Conservation (phyloP, 2,329 filamentous ascomycete genomes). For the Curvularia eragrostidis region DNA sequence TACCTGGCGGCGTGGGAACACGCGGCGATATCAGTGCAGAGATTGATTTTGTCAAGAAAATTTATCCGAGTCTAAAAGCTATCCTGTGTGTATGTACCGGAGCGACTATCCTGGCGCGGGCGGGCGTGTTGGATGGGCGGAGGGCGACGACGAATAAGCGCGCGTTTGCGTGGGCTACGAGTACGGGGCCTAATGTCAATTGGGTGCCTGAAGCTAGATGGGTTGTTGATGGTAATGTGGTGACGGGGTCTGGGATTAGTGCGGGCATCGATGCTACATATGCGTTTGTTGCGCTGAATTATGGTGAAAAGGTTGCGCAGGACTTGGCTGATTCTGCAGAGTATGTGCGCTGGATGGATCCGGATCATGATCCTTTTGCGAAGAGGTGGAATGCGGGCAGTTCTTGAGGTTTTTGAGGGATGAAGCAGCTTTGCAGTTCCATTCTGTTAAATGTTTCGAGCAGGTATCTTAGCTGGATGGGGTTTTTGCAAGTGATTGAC, state of each 20-base stretch:
- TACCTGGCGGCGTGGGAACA: constrained; percentile 68
- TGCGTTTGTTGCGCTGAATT: constrained; percentile 61
- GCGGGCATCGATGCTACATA: constrained; percentile 67
- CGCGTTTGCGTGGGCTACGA: constrained; percentile 53
- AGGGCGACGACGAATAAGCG: constrained; percentile 71
- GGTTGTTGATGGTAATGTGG: constrained; percentile 69
- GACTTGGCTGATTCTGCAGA: constrained; percentile 60
- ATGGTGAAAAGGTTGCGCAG: constrained; percentile 59
- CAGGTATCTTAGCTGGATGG: neutral
- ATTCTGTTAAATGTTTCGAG: too few species aligned
- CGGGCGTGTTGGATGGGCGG: constrained; percentile 65
- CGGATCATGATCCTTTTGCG: constrained; percentile 63
- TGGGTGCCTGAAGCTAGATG: constrained; percentile 63
- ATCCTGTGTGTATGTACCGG: constrained; percentile 72
- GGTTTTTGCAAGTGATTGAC: neutral
- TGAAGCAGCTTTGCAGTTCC: neutral
- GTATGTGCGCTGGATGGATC: constrained; percentile 61
- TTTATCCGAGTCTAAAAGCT: constrained; percentile 59
- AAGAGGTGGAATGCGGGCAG: constrained; percentile 29
- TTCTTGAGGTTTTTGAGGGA: neutral
- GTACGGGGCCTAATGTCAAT: constrained; percentile 57
- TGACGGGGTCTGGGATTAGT: constrained; percentile 69
- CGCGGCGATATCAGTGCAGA: constrained; percentile 41
- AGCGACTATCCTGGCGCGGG: constrained; percentile 60
- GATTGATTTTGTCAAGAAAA: constrained; percentile 56